Conservation (phyloP, 768 basidiomycete species). For the Mycena filopes region DNA sequence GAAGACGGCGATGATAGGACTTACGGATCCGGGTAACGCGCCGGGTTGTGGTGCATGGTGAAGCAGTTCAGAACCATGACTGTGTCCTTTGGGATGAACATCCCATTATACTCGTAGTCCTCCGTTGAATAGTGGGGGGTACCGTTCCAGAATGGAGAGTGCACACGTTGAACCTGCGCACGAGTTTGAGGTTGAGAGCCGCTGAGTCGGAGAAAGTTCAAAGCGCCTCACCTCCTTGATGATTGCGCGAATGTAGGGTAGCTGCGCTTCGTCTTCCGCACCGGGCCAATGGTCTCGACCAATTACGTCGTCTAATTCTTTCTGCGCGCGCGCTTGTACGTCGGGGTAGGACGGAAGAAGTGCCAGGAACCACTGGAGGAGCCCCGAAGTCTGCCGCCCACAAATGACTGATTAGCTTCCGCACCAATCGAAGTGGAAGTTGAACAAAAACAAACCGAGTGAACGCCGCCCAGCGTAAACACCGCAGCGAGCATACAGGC, state of each 20-base stretch:
- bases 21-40: conserved; percentile 46
- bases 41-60: conserved; percentile 39
- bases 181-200: too few relatives aligned
- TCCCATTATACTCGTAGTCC: conserved; percentile 46
- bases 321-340: conserved; percentile 29
- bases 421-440: too few relatives aligned
- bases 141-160: conserved; percentile 40
- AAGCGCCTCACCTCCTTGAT: conserved; percentile 35
- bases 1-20: not conserved
- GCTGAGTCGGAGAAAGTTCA: too few relatives aligned
- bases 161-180: conserved; percentile 35
- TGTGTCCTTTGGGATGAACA: conserved; percentile 43
- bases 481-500: conserved; percentile 44
- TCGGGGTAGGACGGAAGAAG: conserved; percentile 36
- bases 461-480: conserved; percentile 44
- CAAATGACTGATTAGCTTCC: not conserved
- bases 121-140: conserved; percentile 41
- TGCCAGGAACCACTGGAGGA: conserved; percentile 41
- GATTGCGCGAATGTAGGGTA: conserved; percentile 42
- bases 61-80: conserved; percentile 43
- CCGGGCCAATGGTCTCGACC: conserved; percentile 37
- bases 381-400: conserved; percentile 34
- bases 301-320: conserved; percentile 35
- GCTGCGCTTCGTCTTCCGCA: conserved; percentile 31
- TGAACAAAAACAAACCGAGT: too few relatives aligned